Conservation (phyloP, 2,329 filamentous ascomycete genomes). For the Botrytis porri region DNA sequence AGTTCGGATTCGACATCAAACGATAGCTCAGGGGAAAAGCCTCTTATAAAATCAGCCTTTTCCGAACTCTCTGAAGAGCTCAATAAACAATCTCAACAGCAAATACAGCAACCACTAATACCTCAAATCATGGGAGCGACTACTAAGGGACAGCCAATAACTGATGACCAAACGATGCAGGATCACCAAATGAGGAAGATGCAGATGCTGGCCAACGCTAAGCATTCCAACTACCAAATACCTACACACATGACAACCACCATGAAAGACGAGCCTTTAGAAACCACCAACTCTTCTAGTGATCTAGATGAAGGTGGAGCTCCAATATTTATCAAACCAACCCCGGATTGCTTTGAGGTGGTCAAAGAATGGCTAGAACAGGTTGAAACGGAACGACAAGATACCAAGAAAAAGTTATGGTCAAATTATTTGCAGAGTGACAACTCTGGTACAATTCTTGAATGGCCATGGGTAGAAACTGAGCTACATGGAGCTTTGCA, state of each 20-base stretch:
- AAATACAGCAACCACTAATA: background rate
- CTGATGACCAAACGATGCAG: background rate
- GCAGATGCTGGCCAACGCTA: background rate
- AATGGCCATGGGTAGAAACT: conserved; percentile 4
- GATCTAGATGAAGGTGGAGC: background rate
- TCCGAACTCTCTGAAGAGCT: background rate
- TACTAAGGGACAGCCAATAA: background rate
- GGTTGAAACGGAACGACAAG: background rate
- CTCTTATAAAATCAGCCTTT: background rate
- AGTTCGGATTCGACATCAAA: too few species aligned
- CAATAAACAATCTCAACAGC: background rate
- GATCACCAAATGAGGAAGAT: background rate
- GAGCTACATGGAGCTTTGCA: background rate
- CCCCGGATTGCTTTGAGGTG: background rate
- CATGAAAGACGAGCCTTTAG: background rate
- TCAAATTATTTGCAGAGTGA: background rate
- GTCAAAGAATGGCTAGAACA: background rate
- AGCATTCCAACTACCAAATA: background rate
- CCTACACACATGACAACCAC: background rate
- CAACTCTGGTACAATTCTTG: background rate
- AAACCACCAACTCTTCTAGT: background rate
- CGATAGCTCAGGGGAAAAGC: background rate
- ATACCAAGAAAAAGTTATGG: background rate
- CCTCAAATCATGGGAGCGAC: background rate
- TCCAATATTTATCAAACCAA: background rate